These are phyloP conservation scores for Kodamaea alishanica DNA, from an alignment of 1,139 yeast species.

Conservation along the genomic window DNA sequence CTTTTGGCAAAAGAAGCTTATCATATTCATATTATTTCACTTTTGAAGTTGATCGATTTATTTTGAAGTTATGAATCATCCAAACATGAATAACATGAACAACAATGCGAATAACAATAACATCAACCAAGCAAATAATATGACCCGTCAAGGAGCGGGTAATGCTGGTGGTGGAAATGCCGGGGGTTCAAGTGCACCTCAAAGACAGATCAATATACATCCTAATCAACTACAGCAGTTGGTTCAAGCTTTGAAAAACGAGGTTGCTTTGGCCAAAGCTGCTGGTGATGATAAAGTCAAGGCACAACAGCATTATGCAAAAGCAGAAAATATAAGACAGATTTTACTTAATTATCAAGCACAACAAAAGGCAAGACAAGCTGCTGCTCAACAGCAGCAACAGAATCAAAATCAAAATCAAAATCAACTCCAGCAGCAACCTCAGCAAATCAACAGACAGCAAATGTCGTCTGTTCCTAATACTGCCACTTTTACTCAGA, in stretches of 20 bases:
- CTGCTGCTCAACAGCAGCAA: constrained; percentile 10
- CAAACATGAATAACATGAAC: neutral
- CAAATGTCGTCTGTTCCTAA: constrained; percentile 4
- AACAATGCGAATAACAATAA: neutral
- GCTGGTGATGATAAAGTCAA: constrained; percentile 53
- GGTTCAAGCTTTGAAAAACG: constrained; percentile 55
- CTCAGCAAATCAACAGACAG: constrained; percentile 6
- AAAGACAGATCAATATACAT: constrained; percentile 34
- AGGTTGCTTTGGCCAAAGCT: constrained; percentile 59
- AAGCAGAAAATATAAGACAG: constrained; percentile 64
- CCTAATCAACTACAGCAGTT: constrained; percentile 62
- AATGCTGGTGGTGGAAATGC: neutral
- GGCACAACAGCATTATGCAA: constrained; percentile 64
- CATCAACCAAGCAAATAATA: neutral
- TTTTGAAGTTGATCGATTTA: too few species aligned
- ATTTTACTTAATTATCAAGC: constrained; percentile 42
- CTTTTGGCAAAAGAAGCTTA: too few species aligned
- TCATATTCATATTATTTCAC: too few species aligned
- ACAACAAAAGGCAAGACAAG: constrained; percentile 30
- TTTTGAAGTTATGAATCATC: neutral
- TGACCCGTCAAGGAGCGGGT: neutral
- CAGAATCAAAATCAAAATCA: constrained; percentile 6
- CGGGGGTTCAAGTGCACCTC: neutral
- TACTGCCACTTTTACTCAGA: constrained; percentile 5
- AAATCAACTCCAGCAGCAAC: constrained; percentile 8